Evolutionary conservation across 306 rosid species (phyloP), one percentile per base, ranked within the genome.

Genomic region (Lotus japonicus): DNA sequence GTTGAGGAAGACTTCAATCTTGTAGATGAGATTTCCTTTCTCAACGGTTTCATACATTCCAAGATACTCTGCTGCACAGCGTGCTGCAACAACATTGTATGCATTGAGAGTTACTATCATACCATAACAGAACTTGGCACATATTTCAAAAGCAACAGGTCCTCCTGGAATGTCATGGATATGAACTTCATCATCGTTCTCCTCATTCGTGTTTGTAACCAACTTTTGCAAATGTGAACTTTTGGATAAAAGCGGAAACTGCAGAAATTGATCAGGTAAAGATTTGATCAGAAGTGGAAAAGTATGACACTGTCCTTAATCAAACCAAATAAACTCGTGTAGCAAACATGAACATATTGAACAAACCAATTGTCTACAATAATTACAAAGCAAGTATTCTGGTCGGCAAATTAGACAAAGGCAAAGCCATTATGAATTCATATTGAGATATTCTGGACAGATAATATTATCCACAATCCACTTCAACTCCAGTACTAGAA

Each of bases 181-280:
- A 67, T 77, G 68, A 58, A 88, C 77, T 78, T 90, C 97, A 18
- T 86, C 88, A 0, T 58, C 74, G 66, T 70, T 82, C 54, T 86
- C 95, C 71, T 80, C 91, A 28, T 82, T 83, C n/a, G 87, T 64
- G 17, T 53, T 50, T 1, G 85, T 45, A 64, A 86, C 85, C 55
- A 94, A 74, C 75, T 94, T 94, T 63, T 88, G 97, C 80, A 90
- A 49, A 53, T 87, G 84, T 39, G 89, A 81, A 58, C 98, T 90
- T 88, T 88, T 94, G 35, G 98, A 94, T 82, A 94, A 39, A 69
- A 94, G 94, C 0, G 97, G 98, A 87, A 90, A 94, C 98, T 94
- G 74, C 78, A 80, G 8, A 60, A 15, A 73, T 60, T 15, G 61
- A 51, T 54, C 28, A 71, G 15, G 12, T 67, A 15, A 67, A 39